Evolutionary conservation across 352 stramenopile genomes (phyloP), one percentile per base, ranked within the genome.

Genomic region (Aphanomyces euteiches): DNA sequence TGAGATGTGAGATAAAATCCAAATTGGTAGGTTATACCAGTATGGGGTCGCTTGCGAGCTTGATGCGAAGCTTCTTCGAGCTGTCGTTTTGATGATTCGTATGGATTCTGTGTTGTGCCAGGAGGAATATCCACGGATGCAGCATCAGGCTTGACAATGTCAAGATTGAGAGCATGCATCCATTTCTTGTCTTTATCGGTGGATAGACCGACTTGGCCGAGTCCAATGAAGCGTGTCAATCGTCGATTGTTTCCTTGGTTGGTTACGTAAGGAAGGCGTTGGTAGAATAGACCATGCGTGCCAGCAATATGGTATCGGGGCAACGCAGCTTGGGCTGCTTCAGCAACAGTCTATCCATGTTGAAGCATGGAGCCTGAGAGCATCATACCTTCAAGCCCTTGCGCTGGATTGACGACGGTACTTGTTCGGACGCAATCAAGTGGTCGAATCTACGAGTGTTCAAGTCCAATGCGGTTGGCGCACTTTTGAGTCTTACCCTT

Each of bases 111-210:
- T 2, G 85, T 93, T 7, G 85, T 90, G 2, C 83, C 85, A 19
- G 80, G 75, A 1, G 83, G 85, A 41, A 93, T 90, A 47, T 90
- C 82, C 5, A 88, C 74, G 43, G 43, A n/a, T 6, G 80, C 69
- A 15, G 82, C 74, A 39, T 64, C 68, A 5, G 40, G 63, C 0
- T 70, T 74, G 38, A 71, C 74, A 0, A 82, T 79, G 3, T 79
- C 72, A 28, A 93, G 81, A 41, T 92, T 84, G 3, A 93, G 72
- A 3, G 85, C 85, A 56, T 93, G 85, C 10, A 93, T 75, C 67
- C 90, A 93, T 74, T 93, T 93, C 50, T 83, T 85, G 3, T 77
- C 74, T 75, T 90, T 90, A 73, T 93, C 80, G 68, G 90, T 89
- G 45, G 77, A 72, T 13, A 69, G 73, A 47, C 76, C 89, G 0